These are phyloP conservation scores for Xylaria sp. DNA, from an alignment of 2,329 filamentous ascomycete species.

Conservation along the genomic window DNA sequence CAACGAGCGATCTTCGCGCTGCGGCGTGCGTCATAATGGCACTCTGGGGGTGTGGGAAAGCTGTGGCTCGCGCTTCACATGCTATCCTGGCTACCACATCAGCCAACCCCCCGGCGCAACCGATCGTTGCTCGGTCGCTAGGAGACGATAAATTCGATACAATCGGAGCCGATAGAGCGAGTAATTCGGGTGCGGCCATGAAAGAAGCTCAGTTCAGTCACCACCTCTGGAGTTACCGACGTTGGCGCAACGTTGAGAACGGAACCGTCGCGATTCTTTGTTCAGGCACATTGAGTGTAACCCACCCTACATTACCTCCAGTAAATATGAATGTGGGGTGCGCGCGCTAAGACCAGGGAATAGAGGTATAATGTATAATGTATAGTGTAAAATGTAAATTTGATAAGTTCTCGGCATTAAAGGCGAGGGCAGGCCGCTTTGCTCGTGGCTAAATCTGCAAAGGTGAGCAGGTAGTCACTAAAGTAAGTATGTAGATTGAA, in stretches of 20 bases:
- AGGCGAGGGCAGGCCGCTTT: not conserved
- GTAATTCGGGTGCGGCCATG: too few relatives aligned
- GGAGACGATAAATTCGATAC: too few relatives aligned
- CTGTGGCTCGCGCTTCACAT: conserved; percentile 7
- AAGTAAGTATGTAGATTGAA: not conserved
- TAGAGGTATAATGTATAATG: too few relatives aligned
- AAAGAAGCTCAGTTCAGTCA: too few relatives aligned
- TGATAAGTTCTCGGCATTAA: too few relatives aligned
- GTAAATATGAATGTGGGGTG: not conserved
- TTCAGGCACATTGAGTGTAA: conserved; percentile 6
- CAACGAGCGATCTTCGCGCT: conserved; percentile 29
- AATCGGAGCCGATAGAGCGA: not conserved
- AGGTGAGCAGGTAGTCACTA: not conserved
- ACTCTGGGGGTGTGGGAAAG: not conserved
- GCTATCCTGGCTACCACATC: not conserved
- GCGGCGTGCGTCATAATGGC: conserved; percentile 27
- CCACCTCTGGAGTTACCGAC: not conserved
- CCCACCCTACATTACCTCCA: not conserved
- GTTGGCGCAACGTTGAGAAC: not conserved
- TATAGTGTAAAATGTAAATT: too few relatives aligned
- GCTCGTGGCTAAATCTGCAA: not conserved
- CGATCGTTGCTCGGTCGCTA: not conserved
- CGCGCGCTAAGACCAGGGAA: not conserved
- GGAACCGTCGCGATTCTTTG: conserved; percentile 10
- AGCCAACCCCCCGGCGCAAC: not conserved